phyloP scores from a whole-genome alignment of 768 basidiomycete species.

The Boletus rufocinnamomeus region DNA sequence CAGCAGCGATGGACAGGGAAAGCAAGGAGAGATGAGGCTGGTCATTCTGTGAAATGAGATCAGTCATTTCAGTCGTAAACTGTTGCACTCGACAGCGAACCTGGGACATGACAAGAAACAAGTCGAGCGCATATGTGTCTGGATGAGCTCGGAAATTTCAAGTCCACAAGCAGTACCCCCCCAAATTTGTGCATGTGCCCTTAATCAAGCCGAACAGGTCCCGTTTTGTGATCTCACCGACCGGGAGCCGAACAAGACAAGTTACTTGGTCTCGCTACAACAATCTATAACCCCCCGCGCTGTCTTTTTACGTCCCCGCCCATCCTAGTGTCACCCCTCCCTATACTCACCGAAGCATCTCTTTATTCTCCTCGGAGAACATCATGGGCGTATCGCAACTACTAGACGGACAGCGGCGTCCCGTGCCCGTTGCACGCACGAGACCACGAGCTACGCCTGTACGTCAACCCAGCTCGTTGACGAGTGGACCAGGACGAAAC shows the following conservation, averaged over 20 bases:
- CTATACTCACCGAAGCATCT: background rate
- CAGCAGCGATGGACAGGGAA: slow-evolving; percentile 66
- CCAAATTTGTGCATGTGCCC: slow-evolving; percentile 25
- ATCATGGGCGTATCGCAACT: background rate
- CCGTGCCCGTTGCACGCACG: background rate
- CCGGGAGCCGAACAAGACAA: background rate
- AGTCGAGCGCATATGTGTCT: slow-evolving; percentile 10
- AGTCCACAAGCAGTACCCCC: slow-evolving; percentile 12
- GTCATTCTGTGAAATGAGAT: slow-evolving; percentile 10
- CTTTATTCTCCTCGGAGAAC: background rate
- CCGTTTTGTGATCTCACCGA: background rate
- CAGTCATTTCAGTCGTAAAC: background rate
- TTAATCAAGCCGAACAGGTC: slow-evolving; percentile 17
- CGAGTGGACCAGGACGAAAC: background rate
- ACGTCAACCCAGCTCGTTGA: no score
- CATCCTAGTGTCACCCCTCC: no score
- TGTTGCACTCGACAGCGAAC: slow-evolving; percentile 5
- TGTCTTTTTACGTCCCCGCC: background rate
- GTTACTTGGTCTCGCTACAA: no score
- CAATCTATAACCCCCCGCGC: background rate
- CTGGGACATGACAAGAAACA: slow-evolving; percentile 24
- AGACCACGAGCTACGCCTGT: no score
- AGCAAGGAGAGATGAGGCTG: slow-evolving; percentile 49
- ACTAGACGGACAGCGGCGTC: background rate
- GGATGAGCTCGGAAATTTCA: slow-evolving; percentile 20